A percentile compares a stretch with the other conserved stretches of the same genome.
Conservation (phyloP, 495 filamentous ascomycete genomes). For the Neurospora sp. region DNA sequence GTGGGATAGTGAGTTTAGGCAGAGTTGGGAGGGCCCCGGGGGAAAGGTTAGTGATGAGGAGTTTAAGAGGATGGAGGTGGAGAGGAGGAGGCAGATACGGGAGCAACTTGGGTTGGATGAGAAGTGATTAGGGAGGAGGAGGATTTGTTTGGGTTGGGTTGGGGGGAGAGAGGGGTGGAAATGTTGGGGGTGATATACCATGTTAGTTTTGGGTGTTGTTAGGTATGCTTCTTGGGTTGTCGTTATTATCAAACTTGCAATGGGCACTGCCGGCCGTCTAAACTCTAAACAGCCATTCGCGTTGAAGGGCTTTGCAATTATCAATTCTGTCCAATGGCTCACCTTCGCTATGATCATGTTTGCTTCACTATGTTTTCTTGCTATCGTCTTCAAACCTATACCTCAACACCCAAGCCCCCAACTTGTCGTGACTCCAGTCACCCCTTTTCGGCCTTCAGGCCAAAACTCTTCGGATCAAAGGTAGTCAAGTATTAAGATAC, state of each 20-base stretch:
- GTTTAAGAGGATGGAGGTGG: constrained; percentile 43
- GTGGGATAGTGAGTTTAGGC: constrained; percentile 33
- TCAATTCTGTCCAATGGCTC: not conserved
- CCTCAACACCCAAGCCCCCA: not conserved
- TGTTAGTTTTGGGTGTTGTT: not conserved
- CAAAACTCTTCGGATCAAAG: not conserved
- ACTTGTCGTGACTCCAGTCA: not conserved
- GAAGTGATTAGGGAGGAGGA: not conserved
- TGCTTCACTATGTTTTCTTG: not conserved
- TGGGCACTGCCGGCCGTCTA: not conserved
- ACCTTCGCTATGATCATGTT: not conserved
- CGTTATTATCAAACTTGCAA: not conserved
- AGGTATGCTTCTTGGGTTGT: not conserved
- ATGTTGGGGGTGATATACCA: not conserved
- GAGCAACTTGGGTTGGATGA: constrained; percentile 23
- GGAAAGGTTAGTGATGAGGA: constrained; percentile 49
- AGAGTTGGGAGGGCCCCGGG: constrained; percentile 35
- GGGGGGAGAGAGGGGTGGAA: no score
- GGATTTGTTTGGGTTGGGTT: no score
- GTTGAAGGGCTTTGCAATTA: not conserved
- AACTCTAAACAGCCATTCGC: not conserved
- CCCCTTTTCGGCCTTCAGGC: not conserved
- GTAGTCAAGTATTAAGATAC: no score
- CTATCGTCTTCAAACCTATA: not conserved
- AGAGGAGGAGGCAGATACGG: constrained; percentile 33